A percentile compares a stretch with the other conserved stretches of the same genome.
phyloP scores from a whole-genome alignment of 306 rosid species.

The Psophocarpus tetragonolobus region DNA sequence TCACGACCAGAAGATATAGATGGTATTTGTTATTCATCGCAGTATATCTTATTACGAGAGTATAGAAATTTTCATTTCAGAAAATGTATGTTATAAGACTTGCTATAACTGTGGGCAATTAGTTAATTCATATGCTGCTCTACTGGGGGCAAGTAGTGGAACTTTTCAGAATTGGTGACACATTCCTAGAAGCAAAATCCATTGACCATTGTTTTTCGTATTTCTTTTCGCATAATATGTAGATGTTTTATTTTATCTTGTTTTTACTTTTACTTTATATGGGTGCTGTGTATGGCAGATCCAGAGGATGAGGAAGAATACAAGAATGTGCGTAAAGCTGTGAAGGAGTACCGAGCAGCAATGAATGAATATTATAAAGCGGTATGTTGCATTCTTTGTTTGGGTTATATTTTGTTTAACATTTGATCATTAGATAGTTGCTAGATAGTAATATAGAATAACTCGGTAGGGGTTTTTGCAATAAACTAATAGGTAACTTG shows the following conservation, averaged over 20 bases:
- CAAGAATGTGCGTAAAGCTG: conserved; percentile 66
- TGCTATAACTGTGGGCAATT: background rate
- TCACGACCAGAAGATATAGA: conserved; percentile 33
- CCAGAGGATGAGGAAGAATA: conserved; percentile 63
- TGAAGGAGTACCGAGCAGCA: conserved; percentile 65
- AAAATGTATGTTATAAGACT: conserved; percentile 1
- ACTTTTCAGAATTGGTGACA: conserved; percentile 13
- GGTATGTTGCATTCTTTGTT: conserved; percentile 51
- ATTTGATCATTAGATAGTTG: conserved; percentile 24
- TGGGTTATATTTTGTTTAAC: conserved; percentile 25
- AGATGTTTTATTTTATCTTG: conserved; percentile 8
- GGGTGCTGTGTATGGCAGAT: conserved; percentile 44
- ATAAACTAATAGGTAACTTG: conserved; percentile 37
- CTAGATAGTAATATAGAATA: background rate
- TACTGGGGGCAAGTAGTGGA: background rate
- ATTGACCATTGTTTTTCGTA: background rate
- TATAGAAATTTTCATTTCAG: background rate
- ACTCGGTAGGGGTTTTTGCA: conserved; percentile 14
- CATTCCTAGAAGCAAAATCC: conserved; percentile 16
- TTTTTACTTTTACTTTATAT: conserved; percentile 10
- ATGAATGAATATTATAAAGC: conserved; percentile 78
- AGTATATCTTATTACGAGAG: background rate
- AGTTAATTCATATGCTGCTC: conserved; percentile 24
- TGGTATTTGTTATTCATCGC: conserved; percentile 45
- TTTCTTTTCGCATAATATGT: conserved; percentile 2